Base-by-base conservation (phyloP, 306 rosid genomes). In the Cicer chorassanicum region DNA sequence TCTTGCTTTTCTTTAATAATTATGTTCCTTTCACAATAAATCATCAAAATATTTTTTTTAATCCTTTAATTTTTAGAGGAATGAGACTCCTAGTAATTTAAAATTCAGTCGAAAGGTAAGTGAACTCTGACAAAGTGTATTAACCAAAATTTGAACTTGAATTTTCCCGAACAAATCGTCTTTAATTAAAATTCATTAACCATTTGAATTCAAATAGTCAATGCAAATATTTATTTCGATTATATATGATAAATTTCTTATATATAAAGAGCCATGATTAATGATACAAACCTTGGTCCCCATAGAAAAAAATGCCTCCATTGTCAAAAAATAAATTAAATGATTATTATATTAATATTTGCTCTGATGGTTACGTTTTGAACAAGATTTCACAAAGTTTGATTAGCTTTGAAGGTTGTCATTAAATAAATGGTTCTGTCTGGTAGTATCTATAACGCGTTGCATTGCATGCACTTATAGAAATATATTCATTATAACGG, bases 201-300 rank as follows among this genome's bases (percentile, higher is more conserved):
- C 1, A 29, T 0, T 29, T 29, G 0, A 29, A 0, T 29, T 4
- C 1, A 19, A 19, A 1, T 19, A 19, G 0, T 19, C 1, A 1
- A 19, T 19, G 21, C 21, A 19, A 19, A 19, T 19, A 19, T 19
- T 19, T 19, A 19, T 19, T 19, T 19, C 1, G 21, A 16, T 16
- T 16, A 16, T 0, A 16, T 16, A 16, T 16, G 18, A 16, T 16
- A 16, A 21, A 21, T 29, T 74, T 41, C 15, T 54, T 57, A 50
- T 48, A 46, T 7, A 46, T 56, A 39, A 64, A 55, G 10, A 19
- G 75, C 18, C 68, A 53, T 48, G 50, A 78, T 67, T 63, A 68
- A 83, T 83, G 82, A 41, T 71, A 29, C 67, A 81, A 46, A 36
- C 85, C 83, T 73, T 87, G 88, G 86, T 90, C 85, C 24, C 74